Evolutionary conservation across 2,329 filamentous ascomycete species (phyloP).

Genomic region (Nemania sp.): DNA sequence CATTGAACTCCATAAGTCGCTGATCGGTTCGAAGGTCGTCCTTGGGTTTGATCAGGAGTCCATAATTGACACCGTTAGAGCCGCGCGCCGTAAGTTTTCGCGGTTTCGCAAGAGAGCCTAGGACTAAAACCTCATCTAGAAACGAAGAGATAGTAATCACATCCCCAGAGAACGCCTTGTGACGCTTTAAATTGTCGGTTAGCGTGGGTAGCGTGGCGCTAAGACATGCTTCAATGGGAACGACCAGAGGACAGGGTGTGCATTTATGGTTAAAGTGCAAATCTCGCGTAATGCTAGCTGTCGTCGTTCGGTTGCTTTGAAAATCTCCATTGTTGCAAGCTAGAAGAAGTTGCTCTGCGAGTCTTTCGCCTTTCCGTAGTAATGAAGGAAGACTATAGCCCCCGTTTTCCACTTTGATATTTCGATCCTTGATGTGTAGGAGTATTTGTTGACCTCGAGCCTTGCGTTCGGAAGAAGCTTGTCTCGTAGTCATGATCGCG

Average conservation of each 20-base stretch:
- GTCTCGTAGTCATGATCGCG: slow-evolving; percentile 84
- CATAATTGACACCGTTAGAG: slow-evolving; percentile 88
- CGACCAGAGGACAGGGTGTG: slow-evolving; percentile 85
- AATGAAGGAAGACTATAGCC: slow-evolving; percentile 74
- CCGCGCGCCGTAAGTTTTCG: slow-evolving; percentile 89
- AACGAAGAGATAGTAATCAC: slow-evolving; percentile 86
- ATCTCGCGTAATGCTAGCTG: slow-evolving; percentile 80
- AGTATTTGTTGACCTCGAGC: slow-evolving; percentile 65
- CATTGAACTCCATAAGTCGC: slow-evolving; percentile 98
- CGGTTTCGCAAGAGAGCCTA: slow-evolving; percentile 92
- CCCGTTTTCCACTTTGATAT: slow-evolving; percentile 64
- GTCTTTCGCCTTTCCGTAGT: slow-evolving; percentile 81
- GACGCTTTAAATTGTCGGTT: slow-evolving; percentile 78
- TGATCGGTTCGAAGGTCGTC: slow-evolving; percentile 98
- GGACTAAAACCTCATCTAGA: slow-evolving; percentile 86
- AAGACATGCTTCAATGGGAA: slow-evolving; percentile 87
- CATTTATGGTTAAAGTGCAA: slow-evolving; percentile 86
- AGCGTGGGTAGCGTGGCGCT: slow-evolving; percentile 82
- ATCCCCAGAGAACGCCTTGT: slow-evolving; percentile 89
- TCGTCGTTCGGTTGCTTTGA: slow-evolving; percentile 73
- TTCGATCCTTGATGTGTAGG: slow-evolving; percentile 59
- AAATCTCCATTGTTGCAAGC: slow-evolving; percentile 83
- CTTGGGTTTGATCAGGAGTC: slow-evolving; percentile 95
- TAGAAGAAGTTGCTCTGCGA: slow-evolving; percentile 83
- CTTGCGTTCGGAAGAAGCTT: slow-evolving; percentile 71